Conservation (phyloP, 306 rosid genomes). For the Urtica urens region DNA sequence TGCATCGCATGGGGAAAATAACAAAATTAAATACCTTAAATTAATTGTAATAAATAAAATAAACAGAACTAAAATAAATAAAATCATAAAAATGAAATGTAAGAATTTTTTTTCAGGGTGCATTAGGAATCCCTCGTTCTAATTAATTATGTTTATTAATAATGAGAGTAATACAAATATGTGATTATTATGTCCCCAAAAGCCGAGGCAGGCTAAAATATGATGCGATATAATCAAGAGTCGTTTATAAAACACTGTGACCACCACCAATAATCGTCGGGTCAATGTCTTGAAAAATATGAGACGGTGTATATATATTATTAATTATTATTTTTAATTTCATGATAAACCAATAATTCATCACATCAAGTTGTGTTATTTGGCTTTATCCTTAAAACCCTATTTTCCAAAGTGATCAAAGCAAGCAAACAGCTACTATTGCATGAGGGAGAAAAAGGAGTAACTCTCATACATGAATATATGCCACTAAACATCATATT, state of each 20-base stretch:
- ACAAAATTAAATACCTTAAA: not conserved
- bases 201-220: constrained; percentile 25
- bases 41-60: too few species aligned
- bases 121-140: too few species aligned
- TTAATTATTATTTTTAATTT: constrained; percentile 16
- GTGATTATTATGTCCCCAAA: constrained; percentile 31
- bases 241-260: constrained; percentile 46
- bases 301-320: too few species aligned
- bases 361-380: constrained; percentile 15
- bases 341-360: constrained; percentile 44
- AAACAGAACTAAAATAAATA: too few species aligned
- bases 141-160: too few species aligned
- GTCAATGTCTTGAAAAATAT: constrained; percentile 33
- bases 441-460: constrained; percentile 14
- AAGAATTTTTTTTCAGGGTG: too few species aligned
- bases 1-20: too few species aligned
- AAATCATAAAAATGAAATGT: too few species aligned
- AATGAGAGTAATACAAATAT: too few species aligned
- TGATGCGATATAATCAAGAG: constrained; percentile 42
- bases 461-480: constrained; percentile 44
- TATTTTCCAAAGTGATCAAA: not conserved
- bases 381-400: constrained; percentile 9
- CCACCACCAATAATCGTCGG: constrained; percentile 36
- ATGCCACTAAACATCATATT: constrained; percentile 14
- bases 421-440: constrained; percentile 1